Conservation (phyloP, 805 yeast genomes). For the Hanseniaspora singularis region DNA sequence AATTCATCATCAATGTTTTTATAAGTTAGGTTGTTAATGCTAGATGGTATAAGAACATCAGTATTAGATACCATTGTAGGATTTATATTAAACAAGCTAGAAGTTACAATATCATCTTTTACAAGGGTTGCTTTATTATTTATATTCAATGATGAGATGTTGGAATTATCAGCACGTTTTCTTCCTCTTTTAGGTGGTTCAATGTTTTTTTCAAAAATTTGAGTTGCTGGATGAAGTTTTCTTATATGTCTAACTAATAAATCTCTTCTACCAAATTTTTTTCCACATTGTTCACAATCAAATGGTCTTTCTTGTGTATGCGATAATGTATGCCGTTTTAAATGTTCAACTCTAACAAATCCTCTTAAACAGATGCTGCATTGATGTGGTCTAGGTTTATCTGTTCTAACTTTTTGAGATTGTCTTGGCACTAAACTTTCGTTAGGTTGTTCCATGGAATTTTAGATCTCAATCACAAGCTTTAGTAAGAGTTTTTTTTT, state of each 20-base stretch:
- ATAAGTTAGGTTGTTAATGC: slow-evolving; percentile 22
- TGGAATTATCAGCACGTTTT: too few species aligned
- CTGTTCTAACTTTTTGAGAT: slow-evolving; percentile 71
- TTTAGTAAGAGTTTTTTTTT: too few species aligned
- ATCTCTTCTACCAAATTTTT: slow-evolving; percentile 87
- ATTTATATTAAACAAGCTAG: too few species aligned
- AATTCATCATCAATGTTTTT: slow-evolving; percentile 16
- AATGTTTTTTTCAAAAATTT: slow-evolving; percentile 4
- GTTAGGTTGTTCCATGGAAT: neutral
- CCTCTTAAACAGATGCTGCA: slow-evolving; percentile 88
- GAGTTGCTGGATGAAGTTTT: slow-evolving; percentile 54
- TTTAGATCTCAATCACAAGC: neutral
- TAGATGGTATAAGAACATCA: slow-evolving; percentile 20
- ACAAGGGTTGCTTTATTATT: too few species aligned
- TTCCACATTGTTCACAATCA: slow-evolving; percentile 91
- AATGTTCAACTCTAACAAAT: slow-evolving; percentile 87
- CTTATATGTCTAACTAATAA: slow-evolving; percentile 87
- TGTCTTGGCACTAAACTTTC: slow-evolving; percentile 53
- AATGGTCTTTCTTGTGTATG: slow-evolving; percentile 95
- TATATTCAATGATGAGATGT: too few species aligned
- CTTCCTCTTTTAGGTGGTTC: neutral
- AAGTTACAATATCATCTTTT: too few species aligned
- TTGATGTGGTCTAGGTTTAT: slow-evolving; percentile 86
- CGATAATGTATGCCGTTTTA: slow-evolving; percentile 84
- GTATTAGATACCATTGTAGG: too few species aligned